These are phyloP conservation scores for Epipyxis sp. DNA, from an alignment of 108 stramenopile genomes.

Conservation along the genomic window DNA sequence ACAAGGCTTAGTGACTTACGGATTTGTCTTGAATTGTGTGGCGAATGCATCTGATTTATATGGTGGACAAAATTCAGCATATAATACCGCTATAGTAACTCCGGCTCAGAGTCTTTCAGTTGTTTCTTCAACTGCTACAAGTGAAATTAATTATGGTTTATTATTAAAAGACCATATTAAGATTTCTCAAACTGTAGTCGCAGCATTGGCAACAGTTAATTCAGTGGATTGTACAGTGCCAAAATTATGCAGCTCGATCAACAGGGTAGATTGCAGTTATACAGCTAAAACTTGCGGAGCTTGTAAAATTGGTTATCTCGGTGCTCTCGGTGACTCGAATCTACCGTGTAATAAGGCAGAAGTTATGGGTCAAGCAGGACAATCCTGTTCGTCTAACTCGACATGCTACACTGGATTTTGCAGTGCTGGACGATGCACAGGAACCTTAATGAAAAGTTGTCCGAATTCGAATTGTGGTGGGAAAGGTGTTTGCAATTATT, in stretches of 20 bases:
- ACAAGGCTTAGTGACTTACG: neutral
- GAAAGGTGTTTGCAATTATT: neutral
- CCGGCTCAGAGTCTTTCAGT: neutral
- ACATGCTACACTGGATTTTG: conserved; percentile 7
- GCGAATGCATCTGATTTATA: conserved; percentile 5
- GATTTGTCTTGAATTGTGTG: neutral
- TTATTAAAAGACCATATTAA: neutral
- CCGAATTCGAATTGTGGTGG: neutral
- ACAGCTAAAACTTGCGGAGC: neutral
- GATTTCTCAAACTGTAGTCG: neutral
- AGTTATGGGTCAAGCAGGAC: neutral
- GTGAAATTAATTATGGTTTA: neutral
- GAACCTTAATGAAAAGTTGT: neutral
- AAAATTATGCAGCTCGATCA: neutral
- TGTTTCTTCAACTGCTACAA: neutral
- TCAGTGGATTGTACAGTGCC: conserved; percentile 3
- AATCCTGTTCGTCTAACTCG: neutral
- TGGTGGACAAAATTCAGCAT: neutral
- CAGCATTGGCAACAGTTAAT: neutral
- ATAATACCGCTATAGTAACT: neutral
- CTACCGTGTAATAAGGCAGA: neutral
- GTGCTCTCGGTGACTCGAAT: neutral
- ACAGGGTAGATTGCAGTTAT: neutral
- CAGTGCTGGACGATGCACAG: neutral
- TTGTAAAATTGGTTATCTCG: neutral